Base-by-base conservation (phyloP, 345 rosid genomes). In the Linum trigynum region DNA sequence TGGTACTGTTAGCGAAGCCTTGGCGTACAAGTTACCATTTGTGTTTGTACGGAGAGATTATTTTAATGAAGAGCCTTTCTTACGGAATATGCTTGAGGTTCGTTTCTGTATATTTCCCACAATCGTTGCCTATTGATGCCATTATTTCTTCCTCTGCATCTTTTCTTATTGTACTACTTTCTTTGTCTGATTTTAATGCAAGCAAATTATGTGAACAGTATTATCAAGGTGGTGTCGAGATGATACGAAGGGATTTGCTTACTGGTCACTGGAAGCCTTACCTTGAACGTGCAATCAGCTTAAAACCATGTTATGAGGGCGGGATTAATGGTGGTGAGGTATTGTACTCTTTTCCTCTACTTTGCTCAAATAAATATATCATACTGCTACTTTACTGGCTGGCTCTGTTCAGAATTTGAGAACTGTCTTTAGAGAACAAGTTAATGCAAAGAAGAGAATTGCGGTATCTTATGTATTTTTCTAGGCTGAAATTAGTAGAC, bases 1-100 rank as follows among this genome's bases (percentile, higher is more conserved):
- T 71, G 99, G 99, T 56, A 94, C 99, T 43, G 89, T 86, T 69
- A 94, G 99, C 71, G 99, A 94, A 81, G 96, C 99, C 72, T 72
- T 94, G 66, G 92, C 99, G 38, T 94, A 69, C 80, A 94, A 85
- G 74, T 71, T 87, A 61, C 99, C 97, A 23, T 94, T 94, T 82
- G 97, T 94, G 76, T 94, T 94, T 79, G 97, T 94, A 7, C 90
- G 99, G 57, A 86, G 99, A 79, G 99, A 94, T 80, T 94, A 94
- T 77, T 94, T 94, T 82, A 90, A 90, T 71, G 97, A 94, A 72
- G 99, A 94, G 68, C 96, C 99, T 40, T 94, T 94, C 67, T 72
- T 94, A 69, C 84, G 99, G 77, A 94, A 94, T 76, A 90, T 94
- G 97, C 92, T 94, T 45, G 99, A 94, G 97, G 99, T 94, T 51